These are phyloP conservation scores for Ceratobasidium theobromae DNA, from an alignment of 1,284 basidiomycete species.

Conservation along the genomic window DNA sequence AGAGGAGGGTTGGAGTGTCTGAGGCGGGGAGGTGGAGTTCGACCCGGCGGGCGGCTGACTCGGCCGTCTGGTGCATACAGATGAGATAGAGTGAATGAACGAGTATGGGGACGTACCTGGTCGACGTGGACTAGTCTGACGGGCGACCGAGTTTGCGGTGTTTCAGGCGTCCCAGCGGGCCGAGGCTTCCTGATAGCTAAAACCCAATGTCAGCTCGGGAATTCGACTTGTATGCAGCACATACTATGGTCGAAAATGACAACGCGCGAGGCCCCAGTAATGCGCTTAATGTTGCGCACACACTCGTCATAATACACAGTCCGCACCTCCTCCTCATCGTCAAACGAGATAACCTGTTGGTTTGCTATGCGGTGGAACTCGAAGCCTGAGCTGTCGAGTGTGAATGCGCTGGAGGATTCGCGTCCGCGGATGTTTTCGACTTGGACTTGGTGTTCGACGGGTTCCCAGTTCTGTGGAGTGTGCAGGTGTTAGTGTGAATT, in stretches of 20 bases:
- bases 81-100: conserved; percentile 48
- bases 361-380: conserved; percentile 51
- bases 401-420: conserved; percentile 46
- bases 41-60: conserved; percentile 53
- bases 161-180: conserved; percentile 45
- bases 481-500: background rate
- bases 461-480: conserved; percentile 32
- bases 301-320: conserved; percentile 63
- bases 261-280: conserved; percentile 60
- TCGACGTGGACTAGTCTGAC: conserved; percentile 38
- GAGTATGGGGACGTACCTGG: background rate
- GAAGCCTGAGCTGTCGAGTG: conserved; percentile 60
- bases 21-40: conserved; percentile 53
- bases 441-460: conserved; percentile 41
- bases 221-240: conserved; percentile 37
- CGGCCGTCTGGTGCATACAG: conserved; percentile 54
- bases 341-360: conserved; percentile 37
- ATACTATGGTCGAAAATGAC: conserved; percentile 66
- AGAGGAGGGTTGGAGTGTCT: conserved; percentile 51
- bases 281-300: conserved; percentile 57
- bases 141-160: conserved; percentile 50
- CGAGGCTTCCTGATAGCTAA: conserved; percentile 51
- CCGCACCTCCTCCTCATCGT: conserved; percentile 52
- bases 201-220: background rate
- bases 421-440: conserved; percentile 62